These are phyloP conservation scores for Raphidocelis subcapitata DNA, from an alignment of 139 green algal species.

Conservation along the genomic window DNA sequence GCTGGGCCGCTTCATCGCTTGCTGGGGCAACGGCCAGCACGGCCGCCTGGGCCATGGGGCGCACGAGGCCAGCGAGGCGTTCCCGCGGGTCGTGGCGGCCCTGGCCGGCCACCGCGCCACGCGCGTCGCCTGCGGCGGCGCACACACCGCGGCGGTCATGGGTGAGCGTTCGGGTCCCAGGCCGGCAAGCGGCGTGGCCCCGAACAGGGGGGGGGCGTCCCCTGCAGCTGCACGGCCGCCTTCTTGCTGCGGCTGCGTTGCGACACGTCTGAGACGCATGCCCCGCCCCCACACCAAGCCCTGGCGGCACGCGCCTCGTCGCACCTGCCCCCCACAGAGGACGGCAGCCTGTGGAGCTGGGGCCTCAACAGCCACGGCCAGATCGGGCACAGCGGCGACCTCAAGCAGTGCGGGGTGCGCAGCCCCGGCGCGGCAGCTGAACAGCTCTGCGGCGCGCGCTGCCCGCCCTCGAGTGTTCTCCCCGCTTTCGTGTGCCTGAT, in stretches of 20 bases:
- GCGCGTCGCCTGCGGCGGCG: slow-evolving; percentile 54
- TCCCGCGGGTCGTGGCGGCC: slow-evolving; percentile 35
- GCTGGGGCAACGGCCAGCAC: slow-evolving; percentile 41
- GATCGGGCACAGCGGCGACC: slow-evolving; percentile 48
- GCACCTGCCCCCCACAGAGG: slow-evolving; percentile 26
- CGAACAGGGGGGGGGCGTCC: too few relatives aligned
- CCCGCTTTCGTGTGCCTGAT: too few relatives aligned
- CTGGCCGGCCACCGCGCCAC: slow-evolving; percentile 37
- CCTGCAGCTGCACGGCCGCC: too few relatives aligned
- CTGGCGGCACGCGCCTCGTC: too few relatives aligned
- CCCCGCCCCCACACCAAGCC: too few relatives aligned
- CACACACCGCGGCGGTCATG: slow-evolving; percentile 63
- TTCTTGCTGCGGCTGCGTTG: too few relatives aligned
- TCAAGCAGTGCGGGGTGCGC: slow-evolving; percentile 3
- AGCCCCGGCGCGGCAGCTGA: neutral
- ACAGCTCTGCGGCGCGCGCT: neutral
- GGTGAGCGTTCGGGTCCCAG: too few relatives aligned
- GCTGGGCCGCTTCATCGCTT: slow-evolving; percentile 5
- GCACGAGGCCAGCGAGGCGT: slow-evolving; percentile 23
- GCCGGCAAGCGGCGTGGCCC: too few relatives aligned
- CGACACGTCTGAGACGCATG: too few relatives aligned
- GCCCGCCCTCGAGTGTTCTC: too few relatives aligned
- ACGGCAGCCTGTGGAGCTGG: slow-evolving; percentile 65
- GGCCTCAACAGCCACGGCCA: slow-evolving; percentile 70
- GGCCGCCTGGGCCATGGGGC: slow-evolving; percentile 49